Percentiles rank a stretch among this genome's conserved stretches.
phyloP scores from a whole-genome alignment of 371 early-diverging fungal species.

The Rhizopus microsporus region DNA sequence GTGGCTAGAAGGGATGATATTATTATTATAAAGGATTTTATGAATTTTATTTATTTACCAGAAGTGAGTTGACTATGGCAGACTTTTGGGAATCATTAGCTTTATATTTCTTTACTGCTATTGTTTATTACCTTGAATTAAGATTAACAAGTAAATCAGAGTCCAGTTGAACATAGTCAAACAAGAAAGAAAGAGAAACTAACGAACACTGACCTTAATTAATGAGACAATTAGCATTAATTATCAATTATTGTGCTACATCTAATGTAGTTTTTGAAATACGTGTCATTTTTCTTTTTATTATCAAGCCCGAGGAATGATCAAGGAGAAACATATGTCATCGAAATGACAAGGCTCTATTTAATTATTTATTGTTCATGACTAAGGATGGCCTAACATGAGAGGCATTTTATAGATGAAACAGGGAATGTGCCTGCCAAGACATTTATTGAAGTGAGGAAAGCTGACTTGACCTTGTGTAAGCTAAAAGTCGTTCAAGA shows the following conservation, averaged over 20 bases:
- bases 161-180: not conserved
- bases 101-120: not conserved
- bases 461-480: no score
- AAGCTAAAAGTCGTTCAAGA: no score
- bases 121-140: slow-evolving; percentile 1
- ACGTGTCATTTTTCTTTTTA: no score
- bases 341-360: no score
- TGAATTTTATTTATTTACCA: not conserved
- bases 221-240: slow-evolving; percentile 1
- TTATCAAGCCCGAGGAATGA: no score
- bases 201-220: not conserved
- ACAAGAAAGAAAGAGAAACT: not conserved
- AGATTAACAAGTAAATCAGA: not conserved
- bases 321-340: no score
- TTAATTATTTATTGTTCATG: no score
- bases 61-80: not conserved
- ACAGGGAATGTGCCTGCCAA: no score
- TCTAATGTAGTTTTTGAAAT: not conserved
- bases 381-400: no score
- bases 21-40: not conserved
- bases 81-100: not conserved
- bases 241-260: slow-evolving; percentile 4
- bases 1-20: not conserved
- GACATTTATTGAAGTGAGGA: no score
- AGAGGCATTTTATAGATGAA: no score